Base-by-base conservation (phyloP, 768 basidiomycete genomes). In the Mycena floridula region DNA sequence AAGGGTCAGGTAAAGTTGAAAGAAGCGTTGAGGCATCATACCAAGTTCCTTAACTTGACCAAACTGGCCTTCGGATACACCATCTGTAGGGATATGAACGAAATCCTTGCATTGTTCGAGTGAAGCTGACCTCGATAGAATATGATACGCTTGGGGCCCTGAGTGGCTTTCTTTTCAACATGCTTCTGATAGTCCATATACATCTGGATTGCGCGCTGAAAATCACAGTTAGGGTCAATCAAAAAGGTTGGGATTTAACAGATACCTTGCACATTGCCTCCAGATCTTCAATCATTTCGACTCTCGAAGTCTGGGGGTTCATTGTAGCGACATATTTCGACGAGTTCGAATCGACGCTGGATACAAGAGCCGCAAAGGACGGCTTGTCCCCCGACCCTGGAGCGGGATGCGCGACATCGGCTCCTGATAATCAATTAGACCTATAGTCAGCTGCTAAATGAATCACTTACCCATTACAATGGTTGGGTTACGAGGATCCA, bases 331-430 rank as follows among this genome's bases (percentile, higher is more conserved):
- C 23, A 8, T 89, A 91, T 59, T 88, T 88, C 3, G 84, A 82
- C 0, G 74, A 76, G 43, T 81, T 76, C 0, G 76, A 76, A 56
- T 91, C 89, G 24, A 91, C 79, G 50, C 82, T 90, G 25, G 76
- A 85, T 13, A 90, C 88, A 4, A 91, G 65, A 5, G 86, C 72
- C 0, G 89, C 83, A 58, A 86, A 90, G 0, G 89, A 91, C 1
- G 89, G 89, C 3, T 81, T 75, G 11, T 79, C 85, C n/a, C 74
- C 76, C 0, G 85, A 74, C 9, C 86, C 86, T 15, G 89, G 86
- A 7, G 85, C 74, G 7, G 89, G 87, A 53, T 90, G 87, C 30
- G 87, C 85, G 26, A 87, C 85, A 58, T 90, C 86, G n/a, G 88
- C 87, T 47, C 85, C 82, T 85, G 44, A 47, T 39, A 41, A 43